Conservation (phyloP, 2,329 filamentous ascomycete genomes). For the Aspergillus sp. region DNA sequence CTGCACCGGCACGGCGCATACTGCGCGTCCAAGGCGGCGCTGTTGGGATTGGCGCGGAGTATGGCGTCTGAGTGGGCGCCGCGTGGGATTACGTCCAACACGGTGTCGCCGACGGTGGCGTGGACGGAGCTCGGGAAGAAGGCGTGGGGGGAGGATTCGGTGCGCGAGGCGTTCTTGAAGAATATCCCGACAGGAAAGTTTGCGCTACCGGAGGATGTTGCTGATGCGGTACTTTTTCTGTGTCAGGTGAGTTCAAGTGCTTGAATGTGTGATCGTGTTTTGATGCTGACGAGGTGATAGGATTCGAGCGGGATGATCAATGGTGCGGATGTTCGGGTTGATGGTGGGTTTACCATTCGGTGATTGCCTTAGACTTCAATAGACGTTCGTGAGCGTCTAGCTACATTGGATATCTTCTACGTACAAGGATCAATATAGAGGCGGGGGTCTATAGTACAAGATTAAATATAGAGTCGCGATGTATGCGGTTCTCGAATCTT, state of each 20-base stretch:
- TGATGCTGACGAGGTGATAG: slow-evolving; percentile 13
- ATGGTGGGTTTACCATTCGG: slow-evolving; percentile 40
- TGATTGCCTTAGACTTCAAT: slow-evolving; percentile 8
- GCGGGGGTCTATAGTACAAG: background rate
- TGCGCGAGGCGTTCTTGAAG: slow-evolving; percentile 35
- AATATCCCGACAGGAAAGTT: slow-evolving; percentile 41
- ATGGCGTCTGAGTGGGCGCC: slow-evolving; percentile 49
- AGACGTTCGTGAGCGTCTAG: background rate
- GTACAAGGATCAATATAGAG: background rate
- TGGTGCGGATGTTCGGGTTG: slow-evolving; percentile 39
- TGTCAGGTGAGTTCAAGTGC: slow-evolving; percentile 29
- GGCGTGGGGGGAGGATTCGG: slow-evolving; percentile 37
- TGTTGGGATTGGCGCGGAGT: slow-evolving; percentile 44
- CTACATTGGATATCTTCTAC: too few species aligned
- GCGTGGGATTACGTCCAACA: slow-evolving; percentile 47
- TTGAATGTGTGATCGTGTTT: background rate
- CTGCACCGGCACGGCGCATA: slow-evolving; percentile 47
- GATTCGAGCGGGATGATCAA: slow-evolving; percentile 43
- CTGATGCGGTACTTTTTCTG: slow-evolving; percentile 38
- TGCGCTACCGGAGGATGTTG: slow-evolving; percentile 39
- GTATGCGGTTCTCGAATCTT: background rate
- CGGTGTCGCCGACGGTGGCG: slow-evolving; percentile 45
- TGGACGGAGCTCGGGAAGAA: slow-evolving; percentile 47
- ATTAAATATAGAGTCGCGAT: background rate
- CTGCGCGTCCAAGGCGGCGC: slow-evolving; percentile 48